Base-by-base conservation (phyloP, 129 eudicot species). In the Chrysanthemum makinoi region DNA sequence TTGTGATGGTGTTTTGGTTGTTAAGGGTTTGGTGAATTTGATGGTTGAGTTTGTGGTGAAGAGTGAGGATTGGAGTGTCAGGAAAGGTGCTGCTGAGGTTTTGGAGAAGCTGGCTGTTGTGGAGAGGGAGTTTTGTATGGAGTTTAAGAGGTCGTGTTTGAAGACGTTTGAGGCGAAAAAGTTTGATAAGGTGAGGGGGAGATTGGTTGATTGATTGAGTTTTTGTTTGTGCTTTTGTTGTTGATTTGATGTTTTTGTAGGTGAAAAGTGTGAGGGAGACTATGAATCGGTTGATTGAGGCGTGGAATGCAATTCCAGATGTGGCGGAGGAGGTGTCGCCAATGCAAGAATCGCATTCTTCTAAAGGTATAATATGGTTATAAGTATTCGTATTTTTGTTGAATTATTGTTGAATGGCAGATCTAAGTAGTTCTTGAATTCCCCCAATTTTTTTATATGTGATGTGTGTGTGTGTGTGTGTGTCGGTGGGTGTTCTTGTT, bases 291-390 rank as follows among this genome's bases (percentile, higher is more conserved):
- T 76, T 86, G 97, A 71, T 91, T 24, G 89, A 86, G 47, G 88
- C 84, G 18, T 91, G 97, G 97, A 91, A 84, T 79, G 87, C 75
- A 54, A 79, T 91, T 75, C 93, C 96, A 58, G 96, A 91, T 81
- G 72, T 56, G 46, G 18, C 77, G 2, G 88, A 83, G 67, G 85
- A 80, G 79, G 86, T 79, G 14, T 81, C 88, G 5, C 76, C 75
- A 30, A 6, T 3, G 35, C 35, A 6, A 3, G 35, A 30, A 30
- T 30, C 35, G 5, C 35, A 30, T 30, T 30, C 35, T 30, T 30
- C 35, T 30, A 30, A 30, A 30, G 35, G 35, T 30, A 30, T 39
- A 39, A 39, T 39, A 7, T 39, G 46, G 46, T 39, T 39, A 39
- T 10, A 26, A 43, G 33, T 17, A 3, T 44, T 62, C 0, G 24